Conservation (phyloP, 1,139 yeast species). For the Zygosaccharomyces sapae region DNA sequence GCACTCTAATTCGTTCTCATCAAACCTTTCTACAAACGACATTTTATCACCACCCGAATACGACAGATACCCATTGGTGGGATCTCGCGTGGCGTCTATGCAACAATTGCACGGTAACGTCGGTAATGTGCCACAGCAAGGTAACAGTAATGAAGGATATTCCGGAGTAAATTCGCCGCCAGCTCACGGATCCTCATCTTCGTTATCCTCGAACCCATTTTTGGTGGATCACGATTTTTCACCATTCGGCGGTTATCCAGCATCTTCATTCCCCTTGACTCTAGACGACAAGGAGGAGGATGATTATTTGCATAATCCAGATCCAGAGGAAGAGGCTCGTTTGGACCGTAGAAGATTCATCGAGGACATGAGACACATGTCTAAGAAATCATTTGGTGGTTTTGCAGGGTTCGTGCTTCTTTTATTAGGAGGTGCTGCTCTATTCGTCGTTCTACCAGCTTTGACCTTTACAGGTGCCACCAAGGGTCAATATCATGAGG, state of each 20-base stretch:
- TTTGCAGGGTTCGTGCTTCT: slow-evolving; percentile 54
- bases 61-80: slow-evolving; percentile 56
- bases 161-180: slow-evolving; percentile 18
- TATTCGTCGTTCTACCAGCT: slow-evolving; percentile 71
- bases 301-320: slow-evolving; percentile 89
- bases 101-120: slow-evolving; percentile 26
- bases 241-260: slow-evolving; percentile 95
- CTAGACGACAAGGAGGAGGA: slow-evolving; percentile 90
- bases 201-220: slow-evolving; percentile 35
- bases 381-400: slow-evolving; percentile 55
- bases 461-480: slow-evolving; percentile 68
- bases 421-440: slow-evolving; percentile 53
- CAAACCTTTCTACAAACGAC: slow-evolving; percentile 24
- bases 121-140: slow-evolving; percentile 4
- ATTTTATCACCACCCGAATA: slow-evolving; percentile 48
- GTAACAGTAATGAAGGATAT: slow-evolving; percentile 3
- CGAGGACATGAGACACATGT: slow-evolving; percentile 58
- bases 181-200: slow-evolving; percentile 33
- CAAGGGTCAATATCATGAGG: slow-evolving; percentile 31
- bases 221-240: slow-evolving; percentile 50
- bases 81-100: slow-evolving; percentile 45
- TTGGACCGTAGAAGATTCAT: slow-evolving; percentile 61
- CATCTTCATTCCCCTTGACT: slow-evolving; percentile 75
- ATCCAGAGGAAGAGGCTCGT: slow-evolving; percentile 80
- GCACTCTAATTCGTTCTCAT: slow-evolving; percentile 16